Base-by-base conservation (phyloP, 257 asterid genomes). In the Salvia miltiorrhiza region DNA sequence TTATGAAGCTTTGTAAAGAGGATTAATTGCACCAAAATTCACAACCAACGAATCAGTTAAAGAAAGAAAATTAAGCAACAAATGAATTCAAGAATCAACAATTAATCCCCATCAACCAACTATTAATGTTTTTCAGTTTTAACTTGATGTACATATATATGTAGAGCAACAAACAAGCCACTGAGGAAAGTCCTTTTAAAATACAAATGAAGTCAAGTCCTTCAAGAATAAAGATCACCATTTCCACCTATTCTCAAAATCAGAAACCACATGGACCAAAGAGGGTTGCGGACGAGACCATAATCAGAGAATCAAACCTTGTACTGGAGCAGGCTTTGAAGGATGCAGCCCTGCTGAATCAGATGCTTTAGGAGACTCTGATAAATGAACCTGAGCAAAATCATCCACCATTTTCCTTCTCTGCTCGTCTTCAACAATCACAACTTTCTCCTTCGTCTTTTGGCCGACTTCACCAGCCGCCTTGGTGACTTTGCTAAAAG, bases 381-480 rank as follows among this genome's bases (percentile, higher is more conserved):
- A 84, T 35, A 89, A 74, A 77, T 92, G 96, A 60, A 86, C 87
- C 74, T 84, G 92, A 9, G 96, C 92, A 59, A 56, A 92, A 56
- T 92, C 98, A 73, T 88, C 95, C 43, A 92, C 96, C 89, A 86
- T 83, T 77, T 88, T 87, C 76, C 90, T 84, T 47, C 92, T 81
- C 64, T 92, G 85, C 67, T 92, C 98, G 26, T 89, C 95, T 78
- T 92, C 96, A 20, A 78, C 92, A 13, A 73, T 79, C 28, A 73
- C 96, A 39, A 87, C 96, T 79, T 92, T 92, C 81, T 92, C 96
- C 84, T 86, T 86, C 0, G 95, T 81, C 82, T 74, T 86, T 26
- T 92, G 96, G 40, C 98, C 95, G 0, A 92, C 95, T 26, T 92
- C 97, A 39, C 92, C 96, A 7, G 97, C 96, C 19, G 96, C 92